Percentiles rank a stretch among this genome's conserved stretches.
phyloP scores from a whole-genome alignment of 768 basidiomycete genomes.

The Strobilomyces dryophilus region DNA sequence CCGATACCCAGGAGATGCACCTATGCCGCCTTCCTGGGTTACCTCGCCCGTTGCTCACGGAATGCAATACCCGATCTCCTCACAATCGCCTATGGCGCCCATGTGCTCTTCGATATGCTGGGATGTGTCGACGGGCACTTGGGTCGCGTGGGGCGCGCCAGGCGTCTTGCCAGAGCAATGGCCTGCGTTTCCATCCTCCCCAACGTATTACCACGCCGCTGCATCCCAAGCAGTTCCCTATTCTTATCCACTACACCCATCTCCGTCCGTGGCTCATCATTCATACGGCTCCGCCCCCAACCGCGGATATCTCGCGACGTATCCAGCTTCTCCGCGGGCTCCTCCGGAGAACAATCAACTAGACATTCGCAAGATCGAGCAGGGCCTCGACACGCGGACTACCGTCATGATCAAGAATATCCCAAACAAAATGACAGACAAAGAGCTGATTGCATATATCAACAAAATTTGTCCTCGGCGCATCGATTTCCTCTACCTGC shows the following conservation, averaged over 20 bases:
- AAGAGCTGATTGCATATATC: conserved; percentile 65
- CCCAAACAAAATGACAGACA: conserved; percentile 86
- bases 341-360: conserved; percentile 51
- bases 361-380: conserved; percentile 68
- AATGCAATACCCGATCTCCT: conserved; percentile 26
- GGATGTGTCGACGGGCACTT: conserved; percentile 27
- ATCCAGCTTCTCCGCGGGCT: conserved; percentile 25
- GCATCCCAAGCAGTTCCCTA: conserved; percentile 23
- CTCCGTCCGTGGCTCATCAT: conserved; percentile 20
- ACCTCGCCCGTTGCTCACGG: conserved; percentile 24
- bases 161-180: conserved; percentile 27
- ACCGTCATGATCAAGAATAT: conserved; percentile 93
- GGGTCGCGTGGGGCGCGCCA: conserved; percentile 29
- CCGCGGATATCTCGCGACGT: conserved; percentile 21
- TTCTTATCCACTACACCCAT: conserved; percentile 25
- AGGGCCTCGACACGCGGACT: conserved; percentile 73
- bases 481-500: conserved; percentile 84
- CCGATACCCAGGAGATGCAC: conserved; percentile 16
- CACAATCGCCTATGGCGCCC: conserved; percentile 27
- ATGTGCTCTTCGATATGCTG: conserved; percentile 27
- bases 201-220: conserved; percentile 25
- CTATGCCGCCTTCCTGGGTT: conserved; percentile 26
- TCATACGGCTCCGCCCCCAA: conserved; percentile 15
- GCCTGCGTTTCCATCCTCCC: conserved; percentile 25
- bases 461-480: conserved; percentile 66